Percentiles rank a stretch among this genome's conserved stretches.
These are phyloP conservation scores for Exophiala mesophila DNA, from an alignment of 2,329 filamentous ascomycete species.

Conservation along the genomic window DNA sequence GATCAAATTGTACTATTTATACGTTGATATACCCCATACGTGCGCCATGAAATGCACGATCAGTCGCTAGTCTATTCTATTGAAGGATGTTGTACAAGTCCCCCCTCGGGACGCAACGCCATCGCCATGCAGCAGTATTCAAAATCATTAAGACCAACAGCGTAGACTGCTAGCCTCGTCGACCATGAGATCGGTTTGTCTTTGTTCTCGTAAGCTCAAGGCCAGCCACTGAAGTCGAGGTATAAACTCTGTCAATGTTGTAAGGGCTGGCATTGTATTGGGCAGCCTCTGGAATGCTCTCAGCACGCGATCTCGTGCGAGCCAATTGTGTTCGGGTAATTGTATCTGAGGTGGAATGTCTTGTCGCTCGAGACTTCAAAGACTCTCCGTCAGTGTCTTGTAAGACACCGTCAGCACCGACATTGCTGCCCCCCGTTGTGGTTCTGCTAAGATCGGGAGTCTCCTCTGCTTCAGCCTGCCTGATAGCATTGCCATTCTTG, in stretches of 20 bases:
- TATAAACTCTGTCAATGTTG: conserved; percentile 33
- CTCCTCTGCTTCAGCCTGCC: not conserved
- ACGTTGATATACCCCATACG: too few relatives aligned
- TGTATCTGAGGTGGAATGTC: conserved; percentile 3
- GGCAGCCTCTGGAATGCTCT: conserved; percentile 20
- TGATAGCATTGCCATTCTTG: conserved; percentile 4
- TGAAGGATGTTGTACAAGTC: too few relatives aligned
- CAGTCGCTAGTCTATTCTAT: too few relatives aligned
- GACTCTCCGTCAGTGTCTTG: conserved; percentile 9
- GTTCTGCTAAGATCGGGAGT: not conserved
- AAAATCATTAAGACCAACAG: not conserved
- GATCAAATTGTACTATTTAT: too few relatives aligned
- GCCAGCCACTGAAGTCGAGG: conserved; percentile 27
- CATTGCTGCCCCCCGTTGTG: not conserved
- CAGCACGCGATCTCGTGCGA: conserved; percentile 14
- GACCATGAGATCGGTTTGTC: conserved; percentile 10
- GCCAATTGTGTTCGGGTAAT: conserved; percentile 12
- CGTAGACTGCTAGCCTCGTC: conserved; percentile 1
- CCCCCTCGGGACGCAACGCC: not conserved
- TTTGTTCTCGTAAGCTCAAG: conserved; percentile 16
- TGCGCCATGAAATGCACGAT: too few relatives aligned
- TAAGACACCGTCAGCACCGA: not conserved
- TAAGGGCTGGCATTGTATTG: conserved; percentile 31
- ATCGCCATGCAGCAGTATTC: not conserved
- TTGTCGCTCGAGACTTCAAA: conserved; percentile 10